Percentiles rank a stretch among this genome's conserved stretches.
Evolutionary conservation across 2,329 filamentous ascomycete genomes (phyloP).

Genomic region (Trichoderma arundinaceum): DNA sequence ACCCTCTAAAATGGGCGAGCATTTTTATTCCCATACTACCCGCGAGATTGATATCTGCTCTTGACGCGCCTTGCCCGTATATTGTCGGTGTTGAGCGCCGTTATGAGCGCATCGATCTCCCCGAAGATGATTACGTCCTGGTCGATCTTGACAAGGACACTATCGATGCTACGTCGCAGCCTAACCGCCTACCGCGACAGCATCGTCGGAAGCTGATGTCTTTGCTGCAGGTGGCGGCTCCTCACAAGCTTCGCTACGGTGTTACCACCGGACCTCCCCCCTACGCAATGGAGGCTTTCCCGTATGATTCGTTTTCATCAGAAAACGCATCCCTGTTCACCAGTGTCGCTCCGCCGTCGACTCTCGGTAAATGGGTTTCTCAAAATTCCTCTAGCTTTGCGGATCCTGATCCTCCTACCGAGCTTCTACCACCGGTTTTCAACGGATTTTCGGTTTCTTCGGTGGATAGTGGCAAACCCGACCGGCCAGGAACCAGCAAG

Average conservation of each 20-base stretch:
- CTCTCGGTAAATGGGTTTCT: conserved; percentile 82
- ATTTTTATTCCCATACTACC: conserved; percentile 93
- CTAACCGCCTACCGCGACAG: conserved; percentile 82
- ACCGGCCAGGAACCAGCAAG: conserved; percentile 78
- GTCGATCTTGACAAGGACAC: conserved; percentile 92
- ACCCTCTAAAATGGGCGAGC: conserved; percentile 90
- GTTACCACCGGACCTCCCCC: conserved; percentile 87
- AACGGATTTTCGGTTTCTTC: conserved; percentile 87
- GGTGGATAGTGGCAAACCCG: conserved; percentile 67
- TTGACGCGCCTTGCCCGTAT: conserved; percentile 95
- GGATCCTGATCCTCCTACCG: conserved; percentile 60
- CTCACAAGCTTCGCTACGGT: conserved; percentile 84
- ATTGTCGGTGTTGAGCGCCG: conserved; percentile 94
- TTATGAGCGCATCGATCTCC: conserved; percentile 84
- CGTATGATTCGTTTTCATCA: conserved; percentile 85
- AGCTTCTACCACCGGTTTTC: conserved; percentile 72
- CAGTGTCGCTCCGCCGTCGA: conserved; percentile 70
- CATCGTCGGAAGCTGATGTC: conserved; percentile 88
- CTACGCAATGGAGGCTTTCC: conserved; percentile 91
- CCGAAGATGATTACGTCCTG: conserved; percentile 93
- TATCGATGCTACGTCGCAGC: conserved; percentile 81
- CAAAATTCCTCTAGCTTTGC: conserved; percentile 90
- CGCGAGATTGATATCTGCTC: conserved; percentile 82
- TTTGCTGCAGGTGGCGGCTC: conserved; percentile 85
- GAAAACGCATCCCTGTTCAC: conserved; percentile 84